A percentile compares a stretch with the other conserved stretches of the same genome.
phyloP scores from a whole-genome alignment of 768 basidiomycete species.

The Clavulina sp. region DNA sequence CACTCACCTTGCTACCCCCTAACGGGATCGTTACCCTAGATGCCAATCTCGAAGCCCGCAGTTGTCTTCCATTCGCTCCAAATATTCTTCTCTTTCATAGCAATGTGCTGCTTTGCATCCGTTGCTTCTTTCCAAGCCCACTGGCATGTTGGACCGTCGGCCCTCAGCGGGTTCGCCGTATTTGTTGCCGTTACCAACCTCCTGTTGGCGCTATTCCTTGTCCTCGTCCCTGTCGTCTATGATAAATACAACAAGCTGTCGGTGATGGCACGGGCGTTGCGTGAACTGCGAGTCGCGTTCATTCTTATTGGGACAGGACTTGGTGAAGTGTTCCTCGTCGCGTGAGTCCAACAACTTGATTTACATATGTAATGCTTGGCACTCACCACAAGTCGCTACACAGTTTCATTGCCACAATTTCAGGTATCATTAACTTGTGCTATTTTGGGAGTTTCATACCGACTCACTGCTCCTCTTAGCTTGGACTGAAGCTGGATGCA shows the following conservation, averaged over 20 bases:
- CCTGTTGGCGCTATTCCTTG: conserved; percentile 51
- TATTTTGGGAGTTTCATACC: conserved; percentile 31
- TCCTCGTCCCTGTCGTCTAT: conserved; percentile 62
- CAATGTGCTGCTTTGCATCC: conserved; percentile 81
- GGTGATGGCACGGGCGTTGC: conserved; percentile 60
- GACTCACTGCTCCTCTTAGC: conserved; percentile 30
- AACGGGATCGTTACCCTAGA: conserved; percentile 26
- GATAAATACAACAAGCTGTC: conserved; percentile 73
- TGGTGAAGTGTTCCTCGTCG: conserved; percentile 49
- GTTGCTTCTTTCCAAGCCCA: conserved; percentile 80
- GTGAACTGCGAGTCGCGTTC: conserved; percentile 67
- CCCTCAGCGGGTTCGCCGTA: conserved; percentile 69
- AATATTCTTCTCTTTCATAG: conserved; percentile 84
- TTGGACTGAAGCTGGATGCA: conserved; percentile 82
- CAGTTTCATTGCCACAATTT: conserved; percentile 16
- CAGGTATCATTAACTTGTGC: conserved; percentile 6
- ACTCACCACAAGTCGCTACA: not conserved
- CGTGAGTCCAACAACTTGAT: conserved; percentile 31
- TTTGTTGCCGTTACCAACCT: conserved; percentile 63
- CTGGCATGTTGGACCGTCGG: conserved; percentile 72
- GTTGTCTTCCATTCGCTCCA: conserved; percentile 63
- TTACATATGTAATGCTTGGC: not conserved
- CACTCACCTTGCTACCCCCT: not conserved
- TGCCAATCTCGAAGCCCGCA: conserved; percentile 73
- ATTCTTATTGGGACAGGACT: conserved; percentile 62